Evolutionary conservation across 768 basidiomycete species (phyloP).

Genomic region (Kwoniella europaea): DNA sequence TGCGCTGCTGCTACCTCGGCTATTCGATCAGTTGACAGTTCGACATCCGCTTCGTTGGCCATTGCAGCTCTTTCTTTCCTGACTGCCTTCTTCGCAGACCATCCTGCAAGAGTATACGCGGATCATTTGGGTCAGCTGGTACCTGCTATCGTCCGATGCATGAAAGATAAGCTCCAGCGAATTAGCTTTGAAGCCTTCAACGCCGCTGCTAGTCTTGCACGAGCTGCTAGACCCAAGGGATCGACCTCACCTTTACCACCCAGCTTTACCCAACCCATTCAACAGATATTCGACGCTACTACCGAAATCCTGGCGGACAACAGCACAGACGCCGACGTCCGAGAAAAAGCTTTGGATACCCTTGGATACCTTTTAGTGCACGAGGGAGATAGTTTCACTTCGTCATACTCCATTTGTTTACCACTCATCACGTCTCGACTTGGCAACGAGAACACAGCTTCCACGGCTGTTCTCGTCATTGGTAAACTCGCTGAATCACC

Average conservation of each 20-base stretch:
- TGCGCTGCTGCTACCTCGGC: slow-evolving; percentile 59
- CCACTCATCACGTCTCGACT: slow-evolving; percentile 53
- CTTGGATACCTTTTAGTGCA: slow-evolving; percentile 87
- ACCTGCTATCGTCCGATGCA: slow-evolving; percentile 73
- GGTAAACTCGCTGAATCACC: slow-evolving; percentile 71
- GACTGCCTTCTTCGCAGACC: slow-evolving; percentile 75
- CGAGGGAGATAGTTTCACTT: slow-evolving; percentile 73
- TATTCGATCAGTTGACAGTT: slow-evolving; percentile 54
- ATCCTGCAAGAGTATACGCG: slow-evolving; percentile 68
- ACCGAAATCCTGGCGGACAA: slow-evolving; percentile 71
- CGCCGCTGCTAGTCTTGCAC: slow-evolving; percentile 80
- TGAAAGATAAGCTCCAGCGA: slow-evolving; percentile 83
- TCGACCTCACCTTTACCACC: slow-evolving; percentile 40
- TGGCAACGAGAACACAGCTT: slow-evolving; percentile 58
- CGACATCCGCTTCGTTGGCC: slow-evolving; percentile 80
- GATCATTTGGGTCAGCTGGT: slow-evolving; percentile 71
- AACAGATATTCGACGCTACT: slow-evolving; percentile 75
- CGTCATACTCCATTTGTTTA: slow-evolving; percentile 42
- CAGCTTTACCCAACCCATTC: slow-evolving; percentile 58
- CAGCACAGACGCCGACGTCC: slow-evolving; percentile 90
- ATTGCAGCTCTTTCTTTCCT: slow-evolving; percentile 85
- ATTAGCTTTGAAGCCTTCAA: slow-evolving; percentile 86
- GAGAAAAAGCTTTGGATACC: slow-evolving; percentile 77
- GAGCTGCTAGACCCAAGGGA: slow-evolving; percentile 64
- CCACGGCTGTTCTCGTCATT: slow-evolving; percentile 71